Evolutionary conservation across 2,329 filamentous ascomycete species (phyloP), one percentile per base, ranked within the genome.

Genomic region (Dactylella cylindrospora): DNA sequence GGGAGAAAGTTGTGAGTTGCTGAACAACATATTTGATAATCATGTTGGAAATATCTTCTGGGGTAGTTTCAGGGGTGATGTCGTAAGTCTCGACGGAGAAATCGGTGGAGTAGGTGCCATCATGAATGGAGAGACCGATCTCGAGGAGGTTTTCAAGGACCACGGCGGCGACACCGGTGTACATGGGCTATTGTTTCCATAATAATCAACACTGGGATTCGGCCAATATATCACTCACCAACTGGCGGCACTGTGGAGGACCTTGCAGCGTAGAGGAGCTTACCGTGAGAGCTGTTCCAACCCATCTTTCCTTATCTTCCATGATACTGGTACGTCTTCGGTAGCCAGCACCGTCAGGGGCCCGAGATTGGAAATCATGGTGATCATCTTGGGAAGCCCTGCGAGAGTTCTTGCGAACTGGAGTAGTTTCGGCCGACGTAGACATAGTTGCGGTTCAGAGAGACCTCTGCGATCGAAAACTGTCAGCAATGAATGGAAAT

Each of bases 91-190:
- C 79, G 66, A 86, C 79, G 3, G 80, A 80, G 69, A 85, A 90
- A 70, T 90, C 86, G 36, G 88, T 76, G 17, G 86, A 80, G 70
- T 90, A 90, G 3, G 84, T 84, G 4, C 82, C 81, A 70, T 90
- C 86, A 65, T 88, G 85, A 64, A 86, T 79, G 3, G 84, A 85
- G 41, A 90, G 75, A 10, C 84, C 83, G 19, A 88, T 76, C 3
- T 80, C 78, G 8, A 82, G 76, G 1, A 77, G 77, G 45, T 76
- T 74, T 54, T 79, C 75, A 25, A 79, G 74, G 1, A 75, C 71
- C 40, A 78, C 74, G 32, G 80, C 79, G 2, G 84, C 82, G 26
- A 86, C 79, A 50, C 84, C 84, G 33, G 82, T 71, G 66, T 79
- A 87, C 40, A 85, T 76, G 4, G 78, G 78, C 80, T 82, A 36